These are phyloP conservation scores for Arthrinium phaeospermum DNA, from an alignment of 2,329 filamentous ascomycete species.

Conservation along the genomic window DNA sequence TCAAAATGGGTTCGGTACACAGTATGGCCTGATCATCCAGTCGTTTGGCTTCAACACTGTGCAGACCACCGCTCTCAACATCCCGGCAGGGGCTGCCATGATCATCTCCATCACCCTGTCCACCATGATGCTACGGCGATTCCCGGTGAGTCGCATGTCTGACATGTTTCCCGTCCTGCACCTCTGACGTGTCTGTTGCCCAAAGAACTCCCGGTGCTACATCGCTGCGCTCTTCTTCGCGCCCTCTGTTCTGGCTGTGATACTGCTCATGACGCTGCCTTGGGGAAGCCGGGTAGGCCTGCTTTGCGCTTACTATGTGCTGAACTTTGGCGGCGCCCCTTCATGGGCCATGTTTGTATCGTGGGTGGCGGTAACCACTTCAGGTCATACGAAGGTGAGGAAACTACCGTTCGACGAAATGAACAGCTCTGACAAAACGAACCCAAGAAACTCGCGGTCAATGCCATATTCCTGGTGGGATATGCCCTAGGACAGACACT, in stretches of 20 bases:
- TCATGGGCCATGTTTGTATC: constrained; percentile 22
- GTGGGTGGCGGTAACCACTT: constrained; percentile 22
- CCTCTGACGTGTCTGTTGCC: not conserved
- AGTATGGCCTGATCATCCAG: constrained; percentile 21
- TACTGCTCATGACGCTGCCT: constrained; percentile 20
- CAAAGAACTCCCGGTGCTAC: constrained; percentile 21
- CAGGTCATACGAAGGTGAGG: constrained; percentile 20
- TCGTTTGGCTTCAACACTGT: constrained; percentile 20
- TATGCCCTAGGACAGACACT: constrained; percentile 20
- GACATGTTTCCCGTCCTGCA: too few relatives aligned
- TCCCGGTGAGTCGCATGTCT: constrained; percentile 14
- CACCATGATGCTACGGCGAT: constrained; percentile 20
- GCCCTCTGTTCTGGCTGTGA: constrained; percentile 19
- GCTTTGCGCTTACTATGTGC: constrained; percentile 22
- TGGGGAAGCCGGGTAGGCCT: constrained; percentile 20
- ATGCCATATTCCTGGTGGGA: constrained; percentile 21
- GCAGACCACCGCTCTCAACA: constrained; percentile 20
- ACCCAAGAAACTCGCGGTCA: constrained; percentile 20
- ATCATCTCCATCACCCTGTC: constrained; percentile 20
- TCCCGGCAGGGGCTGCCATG: constrained; percentile 14
- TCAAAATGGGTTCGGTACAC: constrained; percentile 20
- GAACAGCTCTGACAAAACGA: not conserved
- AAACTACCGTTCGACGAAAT: not conserved
- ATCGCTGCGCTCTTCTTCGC: constrained; percentile 20
- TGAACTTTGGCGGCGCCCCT: constrained; percentile 21